Evolutionary conservation across 177 flowering plant species (phyloP), one percentile per base, ranked within the genome.

Genomic region (Vitis hybrid): DNA sequence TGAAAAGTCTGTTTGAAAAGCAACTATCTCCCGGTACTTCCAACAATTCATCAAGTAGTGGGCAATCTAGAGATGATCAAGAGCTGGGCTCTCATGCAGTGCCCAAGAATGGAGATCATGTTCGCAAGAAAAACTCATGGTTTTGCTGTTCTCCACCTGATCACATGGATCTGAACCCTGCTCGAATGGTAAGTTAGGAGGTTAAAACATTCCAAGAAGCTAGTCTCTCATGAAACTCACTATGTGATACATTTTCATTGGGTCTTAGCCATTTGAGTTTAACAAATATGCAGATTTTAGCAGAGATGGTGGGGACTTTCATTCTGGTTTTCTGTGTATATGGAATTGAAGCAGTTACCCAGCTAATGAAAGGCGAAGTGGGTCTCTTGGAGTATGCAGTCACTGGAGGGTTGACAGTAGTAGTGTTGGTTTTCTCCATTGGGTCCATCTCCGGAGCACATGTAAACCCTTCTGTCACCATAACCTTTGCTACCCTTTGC

Each of bases 361-460:
- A 82, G 60, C 54, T 81, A 14, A 71, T 68, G 69, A 64, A 81
- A 66, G 84, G 87, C 1, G 73, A 80, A 68, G 85, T 81, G 11
- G 95, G 90, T 46, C 79, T 92, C 8, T 41, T 84, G 75, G 93
- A 84, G 71, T 90, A 86, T 71, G 94, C 98, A 21, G 72, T 79
- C 32, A 84, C 93, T 0, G 94, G 84, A 3, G 98, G 90, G 3
- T 65, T 90, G 52, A 72, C 90, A 0, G 78, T 93, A 18, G 59
- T 81, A 0, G 79, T 90, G 1, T 54, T 93, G n/a, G 75, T 88
- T 48, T 88, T 82, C 85, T 66, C 87, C 1, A 65, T 91, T n/a
- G 98, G 93, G 1, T 70, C 79, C 9, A 90, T 91, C 60, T 93
- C 98, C 1, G 93, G 92, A 51, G 94, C 94, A 2, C 97, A 91